Conservation (phyloP, 768 basidiomycete species). For the Boletus rex-veris region DNA sequence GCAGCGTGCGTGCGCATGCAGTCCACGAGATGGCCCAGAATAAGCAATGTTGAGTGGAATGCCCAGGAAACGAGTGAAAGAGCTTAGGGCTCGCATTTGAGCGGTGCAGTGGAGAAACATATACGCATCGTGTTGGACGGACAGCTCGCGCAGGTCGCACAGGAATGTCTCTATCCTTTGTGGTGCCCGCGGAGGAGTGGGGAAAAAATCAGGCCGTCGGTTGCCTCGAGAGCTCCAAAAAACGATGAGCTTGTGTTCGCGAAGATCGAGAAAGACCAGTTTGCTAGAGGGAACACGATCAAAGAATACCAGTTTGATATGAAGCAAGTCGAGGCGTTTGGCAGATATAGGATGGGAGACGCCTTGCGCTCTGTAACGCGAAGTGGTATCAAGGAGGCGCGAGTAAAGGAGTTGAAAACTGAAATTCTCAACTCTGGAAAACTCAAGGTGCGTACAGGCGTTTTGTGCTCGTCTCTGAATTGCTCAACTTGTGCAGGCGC, state of each 20-base stretch:
- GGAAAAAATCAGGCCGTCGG: slow-evolving; percentile 75
- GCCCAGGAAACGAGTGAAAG: no score
- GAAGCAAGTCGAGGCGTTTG: slow-evolving; percentile 97
- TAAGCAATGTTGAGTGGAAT: no score
- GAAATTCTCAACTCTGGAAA: slow-evolving; percentile 96
- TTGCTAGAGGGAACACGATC: slow-evolving; percentile 48
- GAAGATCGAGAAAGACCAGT: slow-evolving; percentile 76
- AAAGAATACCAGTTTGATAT: slow-evolving; percentile 94
- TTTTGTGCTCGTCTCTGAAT: not conserved
- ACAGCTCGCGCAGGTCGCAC: slow-evolving; percentile 95
- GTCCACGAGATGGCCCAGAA: no score
- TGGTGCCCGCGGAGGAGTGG: slow-evolving; percentile 67
- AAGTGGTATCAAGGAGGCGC: slow-evolving; percentile 82
- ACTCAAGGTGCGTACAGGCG: slow-evolving; percentile 65
- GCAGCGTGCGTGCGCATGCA: no score
- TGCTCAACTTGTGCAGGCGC: slow-evolving; percentile 55
- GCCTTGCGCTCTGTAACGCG: slow-evolving; percentile 86
- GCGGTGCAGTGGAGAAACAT: no score
- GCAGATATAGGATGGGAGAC: slow-evolving; percentile 97
- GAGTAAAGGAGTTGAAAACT: slow-evolving; percentile 88
- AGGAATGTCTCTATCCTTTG: slow-evolving; percentile 87
- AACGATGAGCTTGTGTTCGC: slow-evolving; percentile 64
- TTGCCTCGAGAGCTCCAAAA: slow-evolving; percentile 61
- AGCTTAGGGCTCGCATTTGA: no score
- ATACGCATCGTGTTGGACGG: slow-evolving; percentile 93